Base-by-base conservation (phyloP, 371 early-diverging fungal species). In the Syncephalastrum racemosum region DNA sequence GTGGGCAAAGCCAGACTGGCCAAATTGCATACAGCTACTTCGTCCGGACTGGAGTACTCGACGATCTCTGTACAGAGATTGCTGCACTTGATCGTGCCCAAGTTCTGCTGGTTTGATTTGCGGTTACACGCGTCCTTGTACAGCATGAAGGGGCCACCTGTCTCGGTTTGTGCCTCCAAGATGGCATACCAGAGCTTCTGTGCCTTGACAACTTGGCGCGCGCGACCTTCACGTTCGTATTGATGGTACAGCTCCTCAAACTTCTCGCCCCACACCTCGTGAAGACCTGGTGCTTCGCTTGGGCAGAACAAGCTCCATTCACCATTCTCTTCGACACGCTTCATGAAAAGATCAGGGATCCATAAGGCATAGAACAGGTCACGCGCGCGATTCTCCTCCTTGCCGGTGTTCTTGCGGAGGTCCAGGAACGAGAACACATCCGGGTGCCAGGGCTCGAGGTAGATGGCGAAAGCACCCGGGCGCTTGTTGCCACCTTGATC, bases 311-410 rank as follows among this genome's bases (percentile, higher is more conserved):
- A 71, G 49, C 88, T 85, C 99, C 99, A 99, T 60, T 94, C 89
- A 50, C 87, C 94, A 66, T 98, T 91, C 18, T 84, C 81, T 64
- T 97, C 93, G 15, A 99, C 99, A 61, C 99, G 89, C 71, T 93
- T 77, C 99, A 99, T 99, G 71, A 99, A 99, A 59, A 99, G 77
- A 75, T 99, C 99, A n/a, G 97, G 94, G 22, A 99, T 90, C 99
- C 99, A 99, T 53, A 99, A 80, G 0, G 95, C 99, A 66, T 91
- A 92, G 75, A 99, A 99, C 41, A 99, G 72, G 73, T 99, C 99
- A 54, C 99, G 93, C 4, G 99, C 98, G 46, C 99, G 89, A 57
- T 80, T 75, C 77, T 99, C 99, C 60, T 99, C 99, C 69, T 93
- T 95, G 60, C 99, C 99, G 51, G 94, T 93, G 85, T 99, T 99